Evolutionary conservation across 2,329 filamentous ascomycete species (phyloP), one percentile per base, ranked within the genome.

Genomic region (Diatrype stigma): DNA sequence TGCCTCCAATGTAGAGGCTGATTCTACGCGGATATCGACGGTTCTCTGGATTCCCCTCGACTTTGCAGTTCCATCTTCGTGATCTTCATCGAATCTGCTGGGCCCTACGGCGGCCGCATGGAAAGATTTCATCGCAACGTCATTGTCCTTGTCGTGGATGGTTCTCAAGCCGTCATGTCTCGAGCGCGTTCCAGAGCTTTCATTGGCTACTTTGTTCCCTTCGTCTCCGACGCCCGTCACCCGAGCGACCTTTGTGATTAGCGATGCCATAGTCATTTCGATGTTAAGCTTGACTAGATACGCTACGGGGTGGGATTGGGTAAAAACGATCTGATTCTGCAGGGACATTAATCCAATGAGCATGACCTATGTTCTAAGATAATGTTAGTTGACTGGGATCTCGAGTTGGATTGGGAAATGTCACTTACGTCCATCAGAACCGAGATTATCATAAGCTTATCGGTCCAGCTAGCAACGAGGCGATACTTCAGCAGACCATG

Each of bases 401-500:
- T 32, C 45, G 49, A 19, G 26, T 46, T 16, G 5, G 8, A 21
- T 44, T 5, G 14, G 6, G 5, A 38, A 21, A 10, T 1, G 28
- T 8, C 10, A 56, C 68, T 56, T 55, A 73, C 67, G 53, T 81
- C 78, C 74, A 80, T 77, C 3, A 69, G 59, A 6, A 81, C 64
- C 0, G 77, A 80, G 0, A 81, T 42, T 4, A 72, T 30, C 59
- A 80, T 76, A 16, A 80, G 71, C 40, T 70, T 70, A 22, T 74
- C 71, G 48, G 80, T 80, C 64, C 79, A 79, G 7, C 64, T 64
- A 3, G 78, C 70, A 0, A 80, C 68, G 3, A 71, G 71, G 52
- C 73, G 69, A 59, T 81, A 80, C 54, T 80, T 80, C 7, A 70
- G 70, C 3, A 80, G 63, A 1, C 74, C 74, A 32, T 69, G 63